These are phyloP conservation scores for Epichloe elymi DNA, from an alignment of 2,329 filamentous ascomycete genomes.

Conservation along the genomic window DNA sequence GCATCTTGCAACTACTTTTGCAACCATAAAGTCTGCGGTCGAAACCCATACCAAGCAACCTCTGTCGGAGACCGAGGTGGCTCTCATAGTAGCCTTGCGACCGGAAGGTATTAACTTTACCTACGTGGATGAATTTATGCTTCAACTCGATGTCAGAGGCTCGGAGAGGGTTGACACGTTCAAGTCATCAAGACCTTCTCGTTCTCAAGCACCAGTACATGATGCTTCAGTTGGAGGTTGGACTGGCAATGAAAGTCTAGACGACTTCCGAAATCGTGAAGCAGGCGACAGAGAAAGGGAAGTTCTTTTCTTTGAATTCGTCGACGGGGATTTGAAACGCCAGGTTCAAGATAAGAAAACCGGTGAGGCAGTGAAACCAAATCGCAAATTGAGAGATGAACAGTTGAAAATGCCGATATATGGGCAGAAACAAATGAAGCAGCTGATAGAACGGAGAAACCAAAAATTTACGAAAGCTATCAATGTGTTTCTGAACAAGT, in stretches of 20 bases:
- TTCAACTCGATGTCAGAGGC: constrained; percentile 68
- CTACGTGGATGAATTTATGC: constrained; percentile 72
- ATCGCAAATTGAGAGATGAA: constrained; percentile 58
- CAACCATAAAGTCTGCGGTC: constrained; percentile 73
- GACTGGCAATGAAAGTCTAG: constrained; percentile 34
- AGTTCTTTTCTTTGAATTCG: constrained; percentile 80
- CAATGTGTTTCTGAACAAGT: constrained; percentile 63
- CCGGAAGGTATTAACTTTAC: constrained; percentile 69
- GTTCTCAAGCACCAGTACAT: constrained; percentile 35
- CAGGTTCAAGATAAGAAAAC: constrained; percentile 62
- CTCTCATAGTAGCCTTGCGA: constrained; percentile 64
- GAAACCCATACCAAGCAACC: constrained; percentile 66
- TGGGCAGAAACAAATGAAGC: constrained; percentile 84
- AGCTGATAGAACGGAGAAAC: constrained; percentile 81
- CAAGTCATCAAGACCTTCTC: constrained; percentile 32
- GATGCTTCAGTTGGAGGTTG: constrained; percentile 45
- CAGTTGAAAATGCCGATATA: constrained; percentile 84
- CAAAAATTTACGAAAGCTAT: constrained; percentile 67
- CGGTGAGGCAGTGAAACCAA: constrained; percentile 56
- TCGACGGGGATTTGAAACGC: constrained; percentile 80
- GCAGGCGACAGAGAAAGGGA: constrained; percentile 34
- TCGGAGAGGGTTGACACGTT: constrained; percentile 52
- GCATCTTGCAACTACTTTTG: constrained; percentile 81
- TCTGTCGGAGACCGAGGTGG: constrained; percentile 65
- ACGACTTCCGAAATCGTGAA: constrained; percentile 10